Percentiles rank a stretch among this genome's conserved stretches.
These are phyloP conservation scores for Cutaneotrichosporon sp. DNA, from an alignment of 1,284 basidiomycete species.

Conservation along the genomic window DNA sequence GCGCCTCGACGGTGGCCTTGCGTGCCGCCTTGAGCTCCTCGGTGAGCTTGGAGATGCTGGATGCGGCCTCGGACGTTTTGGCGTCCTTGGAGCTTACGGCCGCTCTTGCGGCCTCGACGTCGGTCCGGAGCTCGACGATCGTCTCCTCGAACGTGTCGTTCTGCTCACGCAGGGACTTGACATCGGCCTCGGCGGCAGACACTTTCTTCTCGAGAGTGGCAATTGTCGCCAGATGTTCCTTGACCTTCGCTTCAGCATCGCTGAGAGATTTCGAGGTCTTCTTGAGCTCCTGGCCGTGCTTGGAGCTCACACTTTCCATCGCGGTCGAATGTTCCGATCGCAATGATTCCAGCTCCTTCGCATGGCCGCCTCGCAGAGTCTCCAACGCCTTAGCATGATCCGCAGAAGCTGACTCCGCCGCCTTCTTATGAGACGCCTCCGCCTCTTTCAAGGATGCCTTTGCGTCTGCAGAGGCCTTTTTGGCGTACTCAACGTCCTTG, in stretches of 20 bases:
- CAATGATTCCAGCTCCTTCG: not conserved
- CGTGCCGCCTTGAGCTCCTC: slow-evolving; percentile 9
- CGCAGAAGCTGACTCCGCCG: not conserved
- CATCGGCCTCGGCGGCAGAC: slow-evolving; percentile 6
- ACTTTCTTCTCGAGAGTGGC: too few species aligned
- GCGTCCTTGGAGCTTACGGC: slow-evolving; percentile 7
- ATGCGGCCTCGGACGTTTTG: slow-evolving; percentile 5
- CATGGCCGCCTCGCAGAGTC: not conserved
- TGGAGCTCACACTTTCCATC: not conserved
- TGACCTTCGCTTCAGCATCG: slow-evolving; percentile 4
- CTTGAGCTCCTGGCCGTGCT: not conserved
- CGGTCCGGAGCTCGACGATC: slow-evolving; percentile 4
- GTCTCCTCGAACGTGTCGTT: not conserved
- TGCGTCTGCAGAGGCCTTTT: too few species aligned
- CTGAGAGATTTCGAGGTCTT: not conserved
- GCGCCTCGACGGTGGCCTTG: slow-evolving; percentile 3
- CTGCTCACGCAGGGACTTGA: not conserved
- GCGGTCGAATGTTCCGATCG: slow-evolving; percentile 1
- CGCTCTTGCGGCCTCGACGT: slow-evolving; percentile 3
- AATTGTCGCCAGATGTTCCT: slow-evolving; percentile 6
- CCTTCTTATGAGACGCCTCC: slow-evolving; percentile 5
- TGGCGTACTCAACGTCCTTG: slow-evolving; percentile 8
- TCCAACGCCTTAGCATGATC: slow-evolving; percentile 3
- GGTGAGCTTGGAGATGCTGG: slow-evolving; percentile 5
- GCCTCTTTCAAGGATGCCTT: not conserved